Evolutionary conservation across 352 stramenopile genomes (phyloP).

Genomic region (Pythium guiyangense): DNA sequence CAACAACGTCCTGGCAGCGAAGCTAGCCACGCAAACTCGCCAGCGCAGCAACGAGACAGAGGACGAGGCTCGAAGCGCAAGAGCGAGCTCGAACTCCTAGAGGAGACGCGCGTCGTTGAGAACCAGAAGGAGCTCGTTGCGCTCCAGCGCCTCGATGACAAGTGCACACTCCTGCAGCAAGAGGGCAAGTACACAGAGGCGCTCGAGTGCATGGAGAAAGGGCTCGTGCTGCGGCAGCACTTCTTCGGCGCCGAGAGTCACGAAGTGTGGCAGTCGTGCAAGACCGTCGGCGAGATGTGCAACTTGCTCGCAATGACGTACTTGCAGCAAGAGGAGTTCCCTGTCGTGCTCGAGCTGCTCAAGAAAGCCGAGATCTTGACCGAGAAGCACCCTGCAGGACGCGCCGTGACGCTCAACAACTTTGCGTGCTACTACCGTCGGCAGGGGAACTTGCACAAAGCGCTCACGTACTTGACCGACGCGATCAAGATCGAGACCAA

Average conservation of each 20-base stretch:
- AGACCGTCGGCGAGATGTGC: constrained; percentile 94
- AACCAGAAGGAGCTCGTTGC: constrained; percentile 86
- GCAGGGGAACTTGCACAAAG: constrained; percentile 88
- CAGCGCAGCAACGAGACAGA: constrained; percentile 23
- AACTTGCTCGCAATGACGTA: constrained; percentile 96
- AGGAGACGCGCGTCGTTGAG: constrained; percentile 34
- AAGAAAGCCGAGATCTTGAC: constrained; percentile 95
- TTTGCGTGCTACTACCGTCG: constrained; percentile 92
- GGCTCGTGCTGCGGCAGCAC: constrained; percentile 89
- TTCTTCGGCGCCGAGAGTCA: constrained; percentile 91
- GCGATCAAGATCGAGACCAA: constrained; percentile 90
- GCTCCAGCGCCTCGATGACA: constrained; percentile 88
- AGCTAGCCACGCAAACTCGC: background rate
- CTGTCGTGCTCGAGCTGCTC: constrained; percentile 88
- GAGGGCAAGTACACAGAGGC: constrained; percentile 91
- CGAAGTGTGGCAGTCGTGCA: constrained; percentile 87
- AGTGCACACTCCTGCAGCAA: constrained; percentile 87
- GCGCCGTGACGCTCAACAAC: constrained; percentile 94
- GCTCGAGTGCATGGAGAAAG: constrained; percentile 93
- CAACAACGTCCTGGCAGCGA: background rate
- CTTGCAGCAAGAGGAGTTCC: constrained; percentile 92
- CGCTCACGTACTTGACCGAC: constrained; percentile 90
- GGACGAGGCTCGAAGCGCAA: constrained; percentile 9
- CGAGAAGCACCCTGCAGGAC: constrained; percentile 71
- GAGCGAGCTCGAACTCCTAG: constrained; percentile 31